Evolutionary conservation across 345 rosid species (phyloP), one percentile per base, ranked within the genome.

Genomic region (Theobroma cacao): DNA sequence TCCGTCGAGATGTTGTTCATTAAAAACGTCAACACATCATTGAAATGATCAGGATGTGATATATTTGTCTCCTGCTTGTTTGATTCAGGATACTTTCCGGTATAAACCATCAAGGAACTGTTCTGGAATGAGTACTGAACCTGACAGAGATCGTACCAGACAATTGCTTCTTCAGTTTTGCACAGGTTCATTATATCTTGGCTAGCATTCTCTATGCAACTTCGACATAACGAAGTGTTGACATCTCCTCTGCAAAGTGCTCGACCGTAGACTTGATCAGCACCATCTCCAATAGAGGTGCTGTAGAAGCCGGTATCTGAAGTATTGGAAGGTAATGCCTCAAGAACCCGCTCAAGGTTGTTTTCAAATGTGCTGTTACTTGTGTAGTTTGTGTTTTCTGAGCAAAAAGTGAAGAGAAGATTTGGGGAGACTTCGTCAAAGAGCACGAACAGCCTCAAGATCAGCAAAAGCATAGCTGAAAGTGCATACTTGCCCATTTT

Each of bases 61-160:
- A 75, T 24, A 24, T 3, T 34, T 41, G 64, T 81, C 50, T 69
- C 43, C 28, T 47, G 76, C 5, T 24, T 2, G 72, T 81, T 74
- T 18, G 75, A 72, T 8, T 66, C 31, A 1, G 83, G 75, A 52
- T 55, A 83, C 61, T 85, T 82, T 13, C 88, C 90, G 2, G 81
- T 26, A 31, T 81, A 85, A 38, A 61, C 84, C 68, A 34, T 38
- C 41, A n/a, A 3, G 0, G 30, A 14, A 58, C 43, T 58, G 75
- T 75, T 28, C 24, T 18, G 62, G 7, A 50, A 50, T 0, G 90
- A 87, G 78, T 85, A 87, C 14, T 68, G 83, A 47, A 87, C 74
- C 77, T 85, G 84, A 61, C 90, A 87, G 6, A 30, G 36, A 33
- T 87, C 86, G 34, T 81, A 59, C 87, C 88, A 87, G 34, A 83